phyloP scores from a whole-genome alignment of 164 flowering plant species.

The Chimonanthus salicifolius region DNA sequence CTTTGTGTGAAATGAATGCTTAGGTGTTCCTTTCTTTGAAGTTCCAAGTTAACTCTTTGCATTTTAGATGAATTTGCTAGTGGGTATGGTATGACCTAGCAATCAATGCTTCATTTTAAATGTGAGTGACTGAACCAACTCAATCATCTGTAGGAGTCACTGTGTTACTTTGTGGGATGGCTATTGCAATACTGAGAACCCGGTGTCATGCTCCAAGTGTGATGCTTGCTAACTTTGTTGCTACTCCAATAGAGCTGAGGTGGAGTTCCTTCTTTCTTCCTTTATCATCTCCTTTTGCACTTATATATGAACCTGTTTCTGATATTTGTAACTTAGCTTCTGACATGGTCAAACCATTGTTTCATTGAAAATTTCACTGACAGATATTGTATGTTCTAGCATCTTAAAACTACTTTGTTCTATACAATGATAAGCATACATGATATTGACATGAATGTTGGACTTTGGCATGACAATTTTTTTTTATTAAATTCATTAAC shows the following conservation, averaged over 20 bases:
- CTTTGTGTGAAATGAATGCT: not conserved
- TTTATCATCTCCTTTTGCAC: not conserved
- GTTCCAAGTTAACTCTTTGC: not conserved
- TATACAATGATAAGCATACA: not conserved
- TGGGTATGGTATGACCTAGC: not conserved
- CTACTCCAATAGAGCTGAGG: slow-evolving; percentile 96
- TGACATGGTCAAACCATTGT: not conserved
- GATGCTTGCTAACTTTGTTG: slow-evolving; percentile 82
- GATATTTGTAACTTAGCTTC: not conserved
- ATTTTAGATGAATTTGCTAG: not conserved
- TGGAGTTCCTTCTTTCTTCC: slow-evolving; percentile 9
- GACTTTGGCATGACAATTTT: not conserved
- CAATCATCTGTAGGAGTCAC: slow-evolving; percentile 56
- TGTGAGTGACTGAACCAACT: slow-evolving; percentile 2
- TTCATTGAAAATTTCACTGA: not conserved
- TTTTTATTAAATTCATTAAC: not conserved
- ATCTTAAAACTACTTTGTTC: no score
- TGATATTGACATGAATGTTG: not conserved
- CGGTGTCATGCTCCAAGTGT: slow-evolving; percentile 78
- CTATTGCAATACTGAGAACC: slow-evolving; percentile 75
- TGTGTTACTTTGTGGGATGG: slow-evolving; percentile 82
- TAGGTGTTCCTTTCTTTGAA: not conserved
- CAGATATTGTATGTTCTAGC: not conserved
- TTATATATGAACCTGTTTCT: not conserved
- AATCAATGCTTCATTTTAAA: not conserved